Percentiles rank a stretch among this genome's conserved stretches.
Evolutionary conservation across 164 flowering plant genomes (phyloP).

Genomic region (Tetrastigma voinierianum): DNA sequence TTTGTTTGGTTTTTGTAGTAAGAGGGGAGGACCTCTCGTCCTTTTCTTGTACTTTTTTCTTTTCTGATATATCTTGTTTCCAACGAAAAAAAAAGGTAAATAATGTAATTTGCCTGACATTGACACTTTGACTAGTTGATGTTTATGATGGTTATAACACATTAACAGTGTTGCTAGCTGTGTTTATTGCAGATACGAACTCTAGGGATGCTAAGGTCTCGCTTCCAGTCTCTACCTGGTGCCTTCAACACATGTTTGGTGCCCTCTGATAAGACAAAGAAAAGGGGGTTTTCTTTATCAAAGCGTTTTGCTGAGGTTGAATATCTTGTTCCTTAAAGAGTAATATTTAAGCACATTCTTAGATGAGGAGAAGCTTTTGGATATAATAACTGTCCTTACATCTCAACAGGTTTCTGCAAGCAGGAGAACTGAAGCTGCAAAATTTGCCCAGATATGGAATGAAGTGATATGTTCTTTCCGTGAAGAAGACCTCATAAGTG

Average conservation of each 20-base stretch:
- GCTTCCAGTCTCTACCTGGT: slow-evolving; percentile 96
- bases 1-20: too few species aligned
- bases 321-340: background rate
- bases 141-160: background rate
- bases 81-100: too few species aligned
- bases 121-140: background rate
- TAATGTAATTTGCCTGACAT: background rate
- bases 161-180: background rate
- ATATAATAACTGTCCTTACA: background rate
- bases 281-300: slow-evolving; percentile 70
- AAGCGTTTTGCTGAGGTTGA: slow-evolving; percentile 79
- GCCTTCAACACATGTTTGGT: slow-evolving; percentile 86
- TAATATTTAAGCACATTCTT: background rate
- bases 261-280: slow-evolving; percentile 65
- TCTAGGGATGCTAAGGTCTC: slow-evolving; percentile 85
- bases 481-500: slow-evolving; percentile 93
- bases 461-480: slow-evolving; percentile 90
- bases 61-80: too few species aligned
- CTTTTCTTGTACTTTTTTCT: too few species aligned
- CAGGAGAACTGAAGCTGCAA: slow-evolving; percentile 95
- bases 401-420: slow-evolving; percentile 58
- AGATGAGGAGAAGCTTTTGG: background rate
- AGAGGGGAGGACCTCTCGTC: too few species aligned
- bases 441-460: slow-evolving; percentile 97
- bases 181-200: slow-evolving; percentile 69